Percentiles rank a stretch among this genome's conserved stretches.
Evolutionary conservation across 2,329 filamentous ascomycete species (phyloP).

Genomic region (Cladosporium sp.): DNA sequence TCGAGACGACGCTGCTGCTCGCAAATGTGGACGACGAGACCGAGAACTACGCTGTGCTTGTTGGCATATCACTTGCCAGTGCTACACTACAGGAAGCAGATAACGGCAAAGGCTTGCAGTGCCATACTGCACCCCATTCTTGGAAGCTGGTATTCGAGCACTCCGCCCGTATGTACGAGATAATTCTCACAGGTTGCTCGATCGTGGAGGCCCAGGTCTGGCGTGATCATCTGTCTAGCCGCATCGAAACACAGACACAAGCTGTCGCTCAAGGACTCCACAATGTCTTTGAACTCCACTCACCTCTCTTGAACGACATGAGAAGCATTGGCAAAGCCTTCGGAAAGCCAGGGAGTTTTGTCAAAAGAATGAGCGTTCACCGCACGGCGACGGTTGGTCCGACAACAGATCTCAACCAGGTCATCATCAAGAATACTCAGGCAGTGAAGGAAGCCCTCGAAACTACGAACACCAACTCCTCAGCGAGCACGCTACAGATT

Average conservation of each 20-base stretch:
- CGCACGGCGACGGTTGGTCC: slow-evolving; percentile 72
- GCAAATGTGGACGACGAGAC: slow-evolving; percentile 66
- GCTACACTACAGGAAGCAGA: slow-evolving; percentile 69
- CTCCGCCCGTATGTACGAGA: slow-evolving; percentile 73
- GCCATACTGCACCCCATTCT: slow-evolving; percentile 79
- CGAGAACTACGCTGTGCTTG: slow-evolving; percentile 70
- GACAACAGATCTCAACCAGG: slow-evolving; percentile 67
- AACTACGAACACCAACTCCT: slow-evolving; percentile 37
- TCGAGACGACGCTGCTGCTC: slow-evolving; percentile 75
- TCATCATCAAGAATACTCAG: slow-evolving; percentile 85
- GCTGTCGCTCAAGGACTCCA: slow-evolving; percentile 51
- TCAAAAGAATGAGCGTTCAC: slow-evolving; percentile 74
- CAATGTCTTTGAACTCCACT: slow-evolving; percentile 55
- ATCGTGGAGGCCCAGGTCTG: slow-evolving; percentile 77
- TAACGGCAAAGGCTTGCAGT: slow-evolving; percentile 79
- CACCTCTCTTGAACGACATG: slow-evolving; percentile 68
- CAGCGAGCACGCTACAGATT: slow-evolving; percentile 55
- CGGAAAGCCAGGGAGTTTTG: slow-evolving; percentile 65
- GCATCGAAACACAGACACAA: slow-evolving; percentile 51
- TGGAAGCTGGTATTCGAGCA: slow-evolving; percentile 90
- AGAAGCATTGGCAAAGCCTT: slow-evolving; percentile 74
- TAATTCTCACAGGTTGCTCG: slow-evolving; percentile 85
- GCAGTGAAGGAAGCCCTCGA: slow-evolving; percentile 58
- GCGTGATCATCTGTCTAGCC: slow-evolving; percentile 65
- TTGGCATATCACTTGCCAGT: slow-evolving; percentile 68